Conservation (phyloP, 208 protist genomes). For the Paratrypanosoma confusum region DNA sequence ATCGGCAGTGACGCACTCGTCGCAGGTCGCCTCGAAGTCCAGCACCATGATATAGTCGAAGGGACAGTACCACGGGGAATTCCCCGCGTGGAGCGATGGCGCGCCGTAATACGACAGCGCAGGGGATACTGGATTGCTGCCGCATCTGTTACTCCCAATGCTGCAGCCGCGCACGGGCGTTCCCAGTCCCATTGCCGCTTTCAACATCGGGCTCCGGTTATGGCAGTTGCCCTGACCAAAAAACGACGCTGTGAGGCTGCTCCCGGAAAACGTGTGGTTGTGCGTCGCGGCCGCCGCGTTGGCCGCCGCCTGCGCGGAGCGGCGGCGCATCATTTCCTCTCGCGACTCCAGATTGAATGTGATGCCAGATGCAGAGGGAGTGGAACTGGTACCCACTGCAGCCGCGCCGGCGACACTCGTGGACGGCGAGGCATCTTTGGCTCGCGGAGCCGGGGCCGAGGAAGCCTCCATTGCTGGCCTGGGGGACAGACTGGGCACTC, state of each 20-base stretch:
- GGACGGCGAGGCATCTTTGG: too few relatives aligned
- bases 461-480: too few relatives aligned
- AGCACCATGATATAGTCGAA: conserved; percentile 88
- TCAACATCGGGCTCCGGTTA: too few relatives aligned
- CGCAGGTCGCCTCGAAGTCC: conserved; percentile 89
- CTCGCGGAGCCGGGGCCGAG: too few relatives aligned
- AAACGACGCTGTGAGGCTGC: conserved; percentile 9
- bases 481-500: too few relatives aligned
- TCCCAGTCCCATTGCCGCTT: too few relatives aligned
- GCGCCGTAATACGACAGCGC: conserved; percentile 8
- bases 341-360: conserved; percentile 64
- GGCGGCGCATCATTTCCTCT: conserved; percentile 76
- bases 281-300: conserved; percentile 36
- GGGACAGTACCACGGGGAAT: conserved; percentile 20
- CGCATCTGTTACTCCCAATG: too few relatives aligned
- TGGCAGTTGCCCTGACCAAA: too few relatives aligned
- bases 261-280: conserved; percentile 5
- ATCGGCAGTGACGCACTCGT: conserved; percentile 47
- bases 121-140: too few relatives aligned
- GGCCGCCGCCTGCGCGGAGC: conserved; percentile 41
- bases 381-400: neutral
- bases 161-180: conserved; percentile 16
- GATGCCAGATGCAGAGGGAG: conserved; percentile 3
- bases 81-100: neutral
- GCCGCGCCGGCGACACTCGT: too few relatives aligned